phyloP scores from a whole-genome alignment of 257 asterid species.

The Salvia splendens region DNA sequence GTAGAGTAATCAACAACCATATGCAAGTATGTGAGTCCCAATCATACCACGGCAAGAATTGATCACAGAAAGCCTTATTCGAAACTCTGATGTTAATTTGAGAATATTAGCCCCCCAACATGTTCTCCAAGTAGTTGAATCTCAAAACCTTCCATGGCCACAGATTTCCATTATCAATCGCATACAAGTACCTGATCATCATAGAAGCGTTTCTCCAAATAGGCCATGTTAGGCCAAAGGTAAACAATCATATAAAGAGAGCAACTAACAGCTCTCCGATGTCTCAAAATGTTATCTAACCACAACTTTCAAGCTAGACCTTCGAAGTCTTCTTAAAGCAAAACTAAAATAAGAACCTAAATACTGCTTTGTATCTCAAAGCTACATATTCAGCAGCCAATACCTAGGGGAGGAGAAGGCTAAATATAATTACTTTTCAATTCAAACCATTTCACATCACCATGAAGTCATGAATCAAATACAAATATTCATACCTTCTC shows the following conservation, averaged over 20 bases:
- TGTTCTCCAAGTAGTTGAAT: constrained; percentile 14
- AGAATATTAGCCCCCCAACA: constrained; percentile 10
- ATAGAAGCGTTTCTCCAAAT: constrained; percentile 8
- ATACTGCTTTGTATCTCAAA: constrained; percentile 32
- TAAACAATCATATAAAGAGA: constrained; percentile 23
- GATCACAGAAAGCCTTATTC: constrained; percentile 21
- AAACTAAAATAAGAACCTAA: constrained; percentile 32
- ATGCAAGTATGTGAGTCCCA: constrained; percentile 17
- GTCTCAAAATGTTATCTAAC: constrained; percentile 29
- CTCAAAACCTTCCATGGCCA: constrained; percentile 12
- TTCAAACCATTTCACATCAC: constrained; percentile 29
- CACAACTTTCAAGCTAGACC: constrained; percentile 32
- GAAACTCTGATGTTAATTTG: constrained; percentile 16
- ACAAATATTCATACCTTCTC: constrained; percentile 35
- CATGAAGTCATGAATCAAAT: constrained; percentile 24
- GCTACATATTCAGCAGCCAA: constrained; percentile 47
- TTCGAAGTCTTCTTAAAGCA: constrained; percentile 29
- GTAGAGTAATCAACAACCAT: constrained; percentile 14
- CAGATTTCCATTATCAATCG: constrained; percentile 15
- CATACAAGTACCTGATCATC: constrained; percentile 21
- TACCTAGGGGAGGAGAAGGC: constrained; percentile 43
- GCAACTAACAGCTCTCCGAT: constrained; percentile 31
- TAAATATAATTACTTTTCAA: constrained; percentile 32
- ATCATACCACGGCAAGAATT: constrained; percentile 14
- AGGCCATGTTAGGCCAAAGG: constrained; percentile 7